These are phyloP conservation scores for Apiospora sp. DNA, from an alignment of 2,329 filamentous ascomycete genomes.

Conservation along the genomic window DNA sequence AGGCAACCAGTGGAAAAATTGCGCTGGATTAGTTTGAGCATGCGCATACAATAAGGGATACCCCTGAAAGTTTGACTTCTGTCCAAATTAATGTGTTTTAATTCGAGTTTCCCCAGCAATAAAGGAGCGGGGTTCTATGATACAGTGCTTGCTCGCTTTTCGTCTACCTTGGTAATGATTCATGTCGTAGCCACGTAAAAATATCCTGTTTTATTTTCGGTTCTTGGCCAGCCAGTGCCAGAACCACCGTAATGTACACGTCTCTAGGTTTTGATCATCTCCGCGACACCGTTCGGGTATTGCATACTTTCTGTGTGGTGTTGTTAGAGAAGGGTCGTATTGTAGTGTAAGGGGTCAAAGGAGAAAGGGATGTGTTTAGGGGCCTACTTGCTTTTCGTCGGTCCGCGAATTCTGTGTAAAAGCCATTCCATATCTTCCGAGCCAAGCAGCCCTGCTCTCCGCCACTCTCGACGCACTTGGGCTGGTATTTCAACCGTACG, in stretches of 20 bases:
- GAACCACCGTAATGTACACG: not conserved
- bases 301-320: not conserved
- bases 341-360: not conserved
- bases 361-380: not conserved
- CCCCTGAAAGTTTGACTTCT: not conserved
- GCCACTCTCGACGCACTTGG: conserved; percentile 41
- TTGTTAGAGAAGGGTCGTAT: not conserved
- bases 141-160: not conserved
- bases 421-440: conserved; percentile 44
- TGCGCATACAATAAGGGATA: not conserved
- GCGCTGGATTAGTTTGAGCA: too few species aligned
- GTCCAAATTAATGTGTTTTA: not conserved
- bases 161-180: not conserved
- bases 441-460: conserved; percentile 43
- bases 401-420: conserved; percentile 45
- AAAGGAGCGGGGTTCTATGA: not conserved
- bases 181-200: not conserved
- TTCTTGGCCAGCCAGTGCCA: not conserved
- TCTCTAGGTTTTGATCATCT: not conserved
- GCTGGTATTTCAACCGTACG: conserved; percentile 40
- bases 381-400: conserved; percentile 38
- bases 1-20: too few species aligned
- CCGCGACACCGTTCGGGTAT: not conserved
- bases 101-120: not conserved
- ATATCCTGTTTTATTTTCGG: too few species aligned